These are phyloP conservation scores for Gypsophila paniculata DNA, from an alignment of 179 eudicot species.

Conservation along the genomic window DNA sequence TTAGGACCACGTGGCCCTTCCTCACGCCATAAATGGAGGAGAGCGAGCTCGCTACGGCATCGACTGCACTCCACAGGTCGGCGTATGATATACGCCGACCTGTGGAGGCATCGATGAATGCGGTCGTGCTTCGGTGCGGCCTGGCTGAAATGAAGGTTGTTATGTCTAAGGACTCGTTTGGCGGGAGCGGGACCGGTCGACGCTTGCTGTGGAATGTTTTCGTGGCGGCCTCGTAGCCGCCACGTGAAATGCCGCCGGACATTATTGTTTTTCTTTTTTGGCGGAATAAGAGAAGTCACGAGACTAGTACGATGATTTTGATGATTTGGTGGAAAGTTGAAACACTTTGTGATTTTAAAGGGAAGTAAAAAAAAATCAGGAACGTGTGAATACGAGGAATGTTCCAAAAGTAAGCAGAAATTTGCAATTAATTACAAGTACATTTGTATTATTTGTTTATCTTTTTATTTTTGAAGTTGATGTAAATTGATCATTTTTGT, in stretches of 20 bases:
- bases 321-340: too few relatives aligned
- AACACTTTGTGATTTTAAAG: too few relatives aligned
- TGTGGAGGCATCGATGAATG: constrained; percentile 68
- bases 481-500: too few relatives aligned
- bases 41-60: constrained; percentile 46
- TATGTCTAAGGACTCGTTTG: constrained; percentile 40
- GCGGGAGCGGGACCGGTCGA: constrained; percentile 41
- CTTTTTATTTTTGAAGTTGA: too few relatives aligned
- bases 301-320: too few relatives aligned
- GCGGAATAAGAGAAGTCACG: not conserved
- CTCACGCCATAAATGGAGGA: constrained; percentile 46
- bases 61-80: constrained; percentile 52
- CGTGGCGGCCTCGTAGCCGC: constrained; percentile 43
- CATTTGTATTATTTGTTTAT: too few relatives aligned
- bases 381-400: too few relatives aligned
- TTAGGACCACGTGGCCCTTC: constrained; percentile 68
- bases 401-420: too few relatives aligned
- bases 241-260: constrained; percentile 24
- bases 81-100: constrained; percentile 40
- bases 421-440: too few relatives aligned
- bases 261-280: not conserved
- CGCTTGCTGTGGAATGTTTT: constrained; percentile 64
- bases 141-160: constrained; percentile 68
- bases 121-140: constrained; percentile 43
- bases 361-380: too few relatives aligned